These are phyloP conservation scores for Hordeum marinum DNA, from an alignment of 176 grass and related monocot genomes.

Conservation along the genomic window DNA sequence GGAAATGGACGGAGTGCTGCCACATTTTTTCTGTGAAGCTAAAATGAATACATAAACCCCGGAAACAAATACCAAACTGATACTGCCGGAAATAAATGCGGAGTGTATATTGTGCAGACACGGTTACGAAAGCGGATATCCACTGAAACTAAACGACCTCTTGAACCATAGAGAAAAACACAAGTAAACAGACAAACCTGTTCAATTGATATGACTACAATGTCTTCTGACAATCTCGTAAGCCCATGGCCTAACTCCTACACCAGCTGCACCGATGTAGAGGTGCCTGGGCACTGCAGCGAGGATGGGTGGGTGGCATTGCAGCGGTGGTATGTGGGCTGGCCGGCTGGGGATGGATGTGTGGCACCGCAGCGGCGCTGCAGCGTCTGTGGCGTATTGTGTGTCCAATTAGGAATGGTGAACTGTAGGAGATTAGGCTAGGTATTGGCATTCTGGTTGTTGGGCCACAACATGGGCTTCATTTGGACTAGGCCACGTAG, in stretches of 20 bases:
- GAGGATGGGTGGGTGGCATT: background rate
- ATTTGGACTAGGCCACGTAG: background rate
- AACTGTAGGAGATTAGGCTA: background rate
- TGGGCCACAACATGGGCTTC: background rate
- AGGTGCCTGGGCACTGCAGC: background rate
- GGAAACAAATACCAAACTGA: background rate
- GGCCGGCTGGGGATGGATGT: background rate
- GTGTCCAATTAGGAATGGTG: background rate
- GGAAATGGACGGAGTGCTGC: background rate
- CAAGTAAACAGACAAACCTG: background rate
- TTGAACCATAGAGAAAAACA: background rate
- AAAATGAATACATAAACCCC: background rate
- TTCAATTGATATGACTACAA: background rate
- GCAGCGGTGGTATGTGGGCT: background rate
- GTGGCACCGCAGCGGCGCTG: background rate
- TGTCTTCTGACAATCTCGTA: background rate
- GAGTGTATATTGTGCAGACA: too few species aligned
- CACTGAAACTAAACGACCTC: background rate
- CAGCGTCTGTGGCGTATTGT: background rate
- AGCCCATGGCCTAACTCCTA: background rate
- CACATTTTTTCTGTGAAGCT: background rate
- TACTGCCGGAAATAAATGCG: background rate
- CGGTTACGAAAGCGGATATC: background rate
- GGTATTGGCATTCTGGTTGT: background rate
- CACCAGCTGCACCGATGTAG: background rate